phyloP scores from a whole-genome alignment of 495 filamentous ascomycete genomes.

The Lasiosphaeriaceae sp. region DNA sequence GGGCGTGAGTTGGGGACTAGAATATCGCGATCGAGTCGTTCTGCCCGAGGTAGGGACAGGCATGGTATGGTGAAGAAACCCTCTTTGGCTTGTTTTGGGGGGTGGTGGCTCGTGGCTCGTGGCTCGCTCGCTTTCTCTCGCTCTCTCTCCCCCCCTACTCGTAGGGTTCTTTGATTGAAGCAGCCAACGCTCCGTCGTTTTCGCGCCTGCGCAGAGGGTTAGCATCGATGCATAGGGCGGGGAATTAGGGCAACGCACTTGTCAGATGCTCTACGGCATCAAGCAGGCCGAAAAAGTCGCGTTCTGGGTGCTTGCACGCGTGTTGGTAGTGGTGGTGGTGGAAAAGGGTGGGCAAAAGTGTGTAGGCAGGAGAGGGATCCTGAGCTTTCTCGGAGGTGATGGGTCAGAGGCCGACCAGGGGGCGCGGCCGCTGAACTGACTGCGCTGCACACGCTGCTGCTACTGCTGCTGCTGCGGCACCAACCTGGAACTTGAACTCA shows the following conservation, averaged over 20 bases:
- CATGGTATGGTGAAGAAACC: constrained; percentile 1
- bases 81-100: neutral
- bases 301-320: constrained; percentile 21
- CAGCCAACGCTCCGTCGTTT: constrained; percentile 13
- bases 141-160: constrained; percentile 19
- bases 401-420: constrained; percentile 20
- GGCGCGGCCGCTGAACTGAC: neutral
- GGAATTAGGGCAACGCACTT: constrained; percentile 14
- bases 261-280: constrained; percentile 14
- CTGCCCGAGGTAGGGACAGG: constrained; percentile 28
- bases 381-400: constrained; percentile 26
- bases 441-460: neutral
- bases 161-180: constrained; percentile 25
- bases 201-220: constrained; percentile 29
- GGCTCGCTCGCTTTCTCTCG: constrained; percentile 6
- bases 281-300: constrained; percentile 18
- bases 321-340: constrained; percentile 8
- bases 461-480: too few species aligned
- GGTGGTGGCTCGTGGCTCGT: neutral
- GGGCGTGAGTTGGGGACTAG: constrained; percentile 47
- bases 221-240: constrained; percentile 20
- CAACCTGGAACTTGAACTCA: too few species aligned
- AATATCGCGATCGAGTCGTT: constrained; percentile 48
- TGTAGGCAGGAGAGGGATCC: constrained; percentile 5
- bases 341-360: constrained; percentile 18